Percentiles rank a stretch among this genome's conserved stretches.
These are phyloP conservation scores for Starmerella sp. DNA, from an alignment of 805 yeast species.

Conservation along the genomic window DNA sequence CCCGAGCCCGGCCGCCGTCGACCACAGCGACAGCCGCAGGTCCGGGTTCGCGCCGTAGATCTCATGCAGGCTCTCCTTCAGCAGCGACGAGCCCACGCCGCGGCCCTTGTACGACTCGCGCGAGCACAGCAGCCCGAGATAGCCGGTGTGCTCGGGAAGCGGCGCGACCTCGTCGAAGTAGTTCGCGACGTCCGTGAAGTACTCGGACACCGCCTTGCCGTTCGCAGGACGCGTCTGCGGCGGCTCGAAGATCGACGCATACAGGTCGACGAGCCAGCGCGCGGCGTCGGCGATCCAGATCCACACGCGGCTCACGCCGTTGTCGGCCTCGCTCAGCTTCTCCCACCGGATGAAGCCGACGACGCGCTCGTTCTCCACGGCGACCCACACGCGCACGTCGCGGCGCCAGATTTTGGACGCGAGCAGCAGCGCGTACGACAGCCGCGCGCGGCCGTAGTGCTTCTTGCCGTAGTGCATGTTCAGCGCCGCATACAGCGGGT, in stretches of 20 bases:
- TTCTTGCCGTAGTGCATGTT: background rate
- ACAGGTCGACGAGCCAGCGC: background rate
- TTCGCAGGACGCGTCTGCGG: background rate
- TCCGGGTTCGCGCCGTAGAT: background rate
- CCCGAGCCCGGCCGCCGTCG: background rate
- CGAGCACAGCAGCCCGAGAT: background rate
- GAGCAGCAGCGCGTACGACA: background rate
- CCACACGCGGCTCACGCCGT: background rate
- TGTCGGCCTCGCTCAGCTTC: background rate
- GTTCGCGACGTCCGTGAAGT: background rate
- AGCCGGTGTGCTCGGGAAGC: background rate
- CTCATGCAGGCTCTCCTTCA: background rate
- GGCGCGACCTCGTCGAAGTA: background rate
- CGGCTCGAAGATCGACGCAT: background rate
- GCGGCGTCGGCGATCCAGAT: background rate
- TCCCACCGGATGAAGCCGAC: constrained; percentile 1
- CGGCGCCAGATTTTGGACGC: background rate
- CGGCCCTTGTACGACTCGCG: background rate
- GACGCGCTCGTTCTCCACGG: background rate
- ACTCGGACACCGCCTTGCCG: background rate
- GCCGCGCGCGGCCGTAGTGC: background rate
- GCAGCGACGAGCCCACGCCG: background rate
- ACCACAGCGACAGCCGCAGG: background rate
- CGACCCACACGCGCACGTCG: background rate
- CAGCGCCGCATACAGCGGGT: background rate